Conservation (phyloP, 805 yeast species). For the Jamesozyma jinghongensis region DNA sequence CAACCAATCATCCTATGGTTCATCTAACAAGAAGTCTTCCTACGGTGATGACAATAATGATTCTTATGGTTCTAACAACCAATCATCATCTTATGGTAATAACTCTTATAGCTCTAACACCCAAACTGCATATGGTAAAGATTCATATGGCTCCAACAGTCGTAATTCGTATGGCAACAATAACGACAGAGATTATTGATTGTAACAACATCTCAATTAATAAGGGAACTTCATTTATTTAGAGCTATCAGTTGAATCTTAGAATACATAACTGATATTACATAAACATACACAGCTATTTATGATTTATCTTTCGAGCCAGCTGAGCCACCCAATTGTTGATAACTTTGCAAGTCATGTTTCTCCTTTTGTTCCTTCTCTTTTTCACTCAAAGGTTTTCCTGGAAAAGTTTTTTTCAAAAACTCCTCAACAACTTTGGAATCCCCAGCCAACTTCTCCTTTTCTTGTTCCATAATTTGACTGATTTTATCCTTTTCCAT, state of each 20-base stretch:
- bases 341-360: conserved; percentile 8
- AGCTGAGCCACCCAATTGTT: conserved; percentile 7
- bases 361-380: conserved; percentile 6
- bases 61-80: conserved; percentile 19
- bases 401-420: conserved; percentile 10
- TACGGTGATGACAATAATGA: conserved; percentile 11
- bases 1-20: conserved; percentile 20
- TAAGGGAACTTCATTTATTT: background rate
- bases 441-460: conserved; percentile 19
- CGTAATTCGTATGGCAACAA: conserved; percentile 10
- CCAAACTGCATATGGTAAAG: conserved; percentile 14
- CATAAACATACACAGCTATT: too few species aligned
- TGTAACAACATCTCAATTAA: background rate
- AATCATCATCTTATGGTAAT: conserved; percentile 15
- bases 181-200: background rate
- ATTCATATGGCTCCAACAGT: conserved; percentile 14
- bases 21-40: conserved; percentile 13
- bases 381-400: conserved; percentile 8
- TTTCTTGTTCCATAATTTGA: conserved; percentile 12
- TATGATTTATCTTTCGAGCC: too few species aligned
- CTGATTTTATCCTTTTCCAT: background rate
- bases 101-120: conserved; percentile 23
- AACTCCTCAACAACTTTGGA: conserved; percentile 14
- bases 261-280: background rate
- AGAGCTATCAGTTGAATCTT: too few species aligned